Evolutionary conservation across 306 rosid species (phyloP).

Genomic region (Lathyrus sativus): DNA sequence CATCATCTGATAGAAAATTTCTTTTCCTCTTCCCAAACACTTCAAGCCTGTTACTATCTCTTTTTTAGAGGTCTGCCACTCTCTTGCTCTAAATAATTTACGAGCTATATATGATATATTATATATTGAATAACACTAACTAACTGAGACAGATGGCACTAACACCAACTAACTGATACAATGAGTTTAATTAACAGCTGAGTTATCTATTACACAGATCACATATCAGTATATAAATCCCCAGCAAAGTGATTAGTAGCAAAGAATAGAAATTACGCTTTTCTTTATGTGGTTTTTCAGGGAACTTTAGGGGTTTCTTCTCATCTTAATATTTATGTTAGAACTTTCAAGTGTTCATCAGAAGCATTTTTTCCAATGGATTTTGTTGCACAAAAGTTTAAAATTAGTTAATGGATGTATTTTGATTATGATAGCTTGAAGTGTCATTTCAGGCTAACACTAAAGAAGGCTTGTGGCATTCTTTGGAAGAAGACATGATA

Average conservation of each 20-base stretch:
- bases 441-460: conserved; percentile 65
- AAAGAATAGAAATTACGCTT: background rate
- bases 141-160: background rate
- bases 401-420: conserved; percentile 31
- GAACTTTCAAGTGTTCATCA: background rate
- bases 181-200: background rate
- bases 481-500: conserved; percentile 93
- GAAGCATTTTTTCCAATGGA: conserved; percentile 19
- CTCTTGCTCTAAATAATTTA: conserved; percentile 17
- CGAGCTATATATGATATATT: background rate
- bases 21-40: background rate
- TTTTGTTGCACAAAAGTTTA: conserved; percentile 8
- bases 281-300: background rate
- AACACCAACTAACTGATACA: background rate
- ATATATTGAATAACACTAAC: background rate
- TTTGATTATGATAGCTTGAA: conserved; percentile 41
- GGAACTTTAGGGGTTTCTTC: background rate
- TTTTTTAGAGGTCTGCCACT: conserved; percentile 11
- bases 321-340: background rate
- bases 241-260: background rate
- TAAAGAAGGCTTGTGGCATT: conserved; percentile 74
- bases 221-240: background rate
- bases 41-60: background rate
- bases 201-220: background rate
- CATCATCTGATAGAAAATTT: conserved; percentile 11